A percentile compares a stretch with the other conserved stretches of the same genome.
These are phyloP conservation scores for Hippophae gyantsensis DNA, from an alignment of 306 rosid species.

Conservation along the genomic window DNA sequence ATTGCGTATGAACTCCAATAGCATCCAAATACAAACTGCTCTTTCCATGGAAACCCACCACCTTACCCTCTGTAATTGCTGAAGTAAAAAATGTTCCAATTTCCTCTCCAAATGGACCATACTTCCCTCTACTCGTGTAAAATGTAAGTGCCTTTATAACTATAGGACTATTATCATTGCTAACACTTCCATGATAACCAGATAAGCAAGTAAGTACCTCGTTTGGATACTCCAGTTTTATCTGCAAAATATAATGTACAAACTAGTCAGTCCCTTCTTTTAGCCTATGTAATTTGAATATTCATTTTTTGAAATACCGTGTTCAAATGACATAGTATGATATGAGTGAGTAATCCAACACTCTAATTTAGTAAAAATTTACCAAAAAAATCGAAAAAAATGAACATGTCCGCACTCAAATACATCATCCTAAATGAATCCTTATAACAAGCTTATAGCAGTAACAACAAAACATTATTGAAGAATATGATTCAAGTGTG, in stretches of 20 bases:
- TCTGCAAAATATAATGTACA: conserved; percentile 30
- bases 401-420: background rate
- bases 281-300: background rate
- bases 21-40: conserved; percentile 87
- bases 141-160: conserved; percentile 68
- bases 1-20: conserved; percentile 90
- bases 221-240: conserved; percentile 72
- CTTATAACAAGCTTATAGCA: too few species aligned
- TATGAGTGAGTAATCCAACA: background rate
- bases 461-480: too few species aligned
- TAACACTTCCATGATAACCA: conserved; percentile 56
- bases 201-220: conserved; percentile 69
- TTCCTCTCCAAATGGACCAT: conserved; percentile 87
- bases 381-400: background rate
- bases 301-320: background rate
- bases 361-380: background rate
- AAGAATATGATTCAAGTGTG: background rate
- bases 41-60: conserved; percentile 81
- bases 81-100: conserved; percentile 85
- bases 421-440: too few species aligned
- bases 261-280: background rate
- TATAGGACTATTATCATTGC: conserved; percentile 32
- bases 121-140: conserved; percentile 63
- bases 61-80: conserved; percentile 75
- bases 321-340: too few species aligned